Evolutionary conservation across 768 basidiomycete genomes (phyloP).

Genomic region (Pleurotus ostreatus): DNA sequence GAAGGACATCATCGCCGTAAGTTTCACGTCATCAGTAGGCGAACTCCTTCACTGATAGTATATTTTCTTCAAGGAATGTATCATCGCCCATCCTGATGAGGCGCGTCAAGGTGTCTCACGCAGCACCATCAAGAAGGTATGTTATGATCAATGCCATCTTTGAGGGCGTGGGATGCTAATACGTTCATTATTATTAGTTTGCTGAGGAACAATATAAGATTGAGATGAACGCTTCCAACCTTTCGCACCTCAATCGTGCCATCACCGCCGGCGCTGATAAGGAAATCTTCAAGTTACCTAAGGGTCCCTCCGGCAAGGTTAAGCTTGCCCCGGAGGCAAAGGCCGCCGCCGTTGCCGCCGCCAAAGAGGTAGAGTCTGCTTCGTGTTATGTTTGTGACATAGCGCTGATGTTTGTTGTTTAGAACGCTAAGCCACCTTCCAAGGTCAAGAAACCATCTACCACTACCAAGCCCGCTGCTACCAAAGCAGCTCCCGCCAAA

Average conservation of each 20-base stretch:
- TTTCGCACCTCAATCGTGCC: conserved; percentile 5
- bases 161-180: neutral
- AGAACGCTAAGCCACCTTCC: conserved; percentile 47
- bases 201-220: conserved; percentile 81
- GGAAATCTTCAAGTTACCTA: conserved; percentile 3
- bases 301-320: conserved; percentile 7
- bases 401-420: conserved; percentile 6
- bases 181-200: conserved; percentile 43
- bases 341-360: conserved; percentile 28
- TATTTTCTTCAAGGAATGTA: conserved; percentile 4
- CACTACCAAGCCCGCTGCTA: conserved; percentile 26
- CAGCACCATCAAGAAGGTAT: conserved; percentile 4
- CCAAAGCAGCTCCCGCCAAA: conserved; percentile 26
- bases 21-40: conserved; percentile 10
- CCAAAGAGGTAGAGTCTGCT: conserved; percentile 54
- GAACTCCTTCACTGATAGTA: neutral
- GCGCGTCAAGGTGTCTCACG: conserved; percentile 8
- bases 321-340: conserved; percentile 21
- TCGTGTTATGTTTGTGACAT: conserved; percentile 3
- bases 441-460: conserved; percentile 25
- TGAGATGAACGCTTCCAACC: conserved; percentile 57
- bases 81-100: conserved; percentile 5
- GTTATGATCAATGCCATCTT: neutral
- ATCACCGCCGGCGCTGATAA: conserved; percentile 5
- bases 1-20: conserved; percentile 52